Base-by-base conservation (phyloP, 2,329 filamentous ascomycete species). In the Nemania sp. region DNA sequence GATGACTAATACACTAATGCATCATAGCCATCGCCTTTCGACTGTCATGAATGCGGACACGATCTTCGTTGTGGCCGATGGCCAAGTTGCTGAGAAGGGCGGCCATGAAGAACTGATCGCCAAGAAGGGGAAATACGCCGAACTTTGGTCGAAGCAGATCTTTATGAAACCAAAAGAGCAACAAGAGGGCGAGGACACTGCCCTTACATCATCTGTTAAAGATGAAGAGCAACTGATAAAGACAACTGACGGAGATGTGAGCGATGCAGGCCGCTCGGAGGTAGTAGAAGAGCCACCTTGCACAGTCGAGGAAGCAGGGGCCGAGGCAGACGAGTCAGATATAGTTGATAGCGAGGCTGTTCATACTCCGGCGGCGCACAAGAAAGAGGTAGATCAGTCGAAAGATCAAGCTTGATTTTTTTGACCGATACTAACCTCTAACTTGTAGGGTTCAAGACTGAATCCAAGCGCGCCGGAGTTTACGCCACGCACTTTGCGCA, bases 21-120 rank as follows among this genome's bases (percentile, higher is more conserved):
- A 14, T 7, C 26, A 0, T 51, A 85, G 82, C 0, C 86, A 89
- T 66, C 80, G 86, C 8, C 73, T 90, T 20, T 88, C 86, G 0
- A 90, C 87, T 0, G 84, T 90, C 49, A 84, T 86, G 73, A 85
- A 86, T 59, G 84, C 86, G 2, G 84, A 89, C 61, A 76, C 78
- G 20, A 88, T 89, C 54, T 78, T 88, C 47, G 86, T 89, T 8
- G 77, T 89, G 39, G 77, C 81, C 37, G 76, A 83, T 47, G 86
- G 86, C 9, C 73, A 79, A 59, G 77, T 89, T 43, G 75, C 82
- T n/a, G 85, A 89, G 65, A 76, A 82, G 60, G 86, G 86, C 7
- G 79, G 70, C 33, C 86, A 89, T 54, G 75, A 80, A 5, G 77
- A 82, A 19, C 71, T 89, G 17, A 75, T 89, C 43, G 69, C 73